Evolutionary conservation across 345 rosid species (phyloP).

Genomic region (Crucihimalaya himalaica): DNA sequence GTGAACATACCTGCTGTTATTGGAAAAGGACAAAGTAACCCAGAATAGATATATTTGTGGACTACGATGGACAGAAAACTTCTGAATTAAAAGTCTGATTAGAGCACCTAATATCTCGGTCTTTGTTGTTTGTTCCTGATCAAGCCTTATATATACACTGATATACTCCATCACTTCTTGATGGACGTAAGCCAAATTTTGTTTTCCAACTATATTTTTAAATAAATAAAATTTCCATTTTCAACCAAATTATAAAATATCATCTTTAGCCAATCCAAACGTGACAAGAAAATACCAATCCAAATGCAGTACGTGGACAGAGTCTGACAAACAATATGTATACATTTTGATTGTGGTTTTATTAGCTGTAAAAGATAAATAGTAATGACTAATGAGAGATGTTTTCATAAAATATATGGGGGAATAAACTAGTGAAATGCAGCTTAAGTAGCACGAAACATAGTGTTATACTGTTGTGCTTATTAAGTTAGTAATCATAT

Average conservation of each 20-base stretch:
- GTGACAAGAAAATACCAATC: not conserved
- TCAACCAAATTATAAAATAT: conserved; percentile 12
- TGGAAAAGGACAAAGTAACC: conserved; percentile 10
- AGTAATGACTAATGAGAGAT: not conserved
- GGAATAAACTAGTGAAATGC: conserved; percentile 11
- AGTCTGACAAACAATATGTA: not conserved
- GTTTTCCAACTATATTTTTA: not conserved
- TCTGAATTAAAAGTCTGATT: not conserved
- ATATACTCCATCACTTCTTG: conserved; percentile 24
- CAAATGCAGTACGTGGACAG: conserved; percentile 5
- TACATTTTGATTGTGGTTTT: not conserved
- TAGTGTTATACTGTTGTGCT: not conserved
- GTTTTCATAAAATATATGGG: not conserved
- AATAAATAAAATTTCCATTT: not conserved
- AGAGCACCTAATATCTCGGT: conserved; percentile 27
- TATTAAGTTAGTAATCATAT: not conserved
- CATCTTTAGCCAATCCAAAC: not conserved
- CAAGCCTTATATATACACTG: conserved; percentile 1
- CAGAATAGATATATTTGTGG: conserved; percentile 22
- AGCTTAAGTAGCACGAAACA: conserved; percentile 13
- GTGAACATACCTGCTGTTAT: conserved; percentile 20
- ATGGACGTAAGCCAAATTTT: conserved; percentile 37
- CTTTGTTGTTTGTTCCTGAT: conserved; percentile 25
- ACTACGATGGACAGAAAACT: not conserved
- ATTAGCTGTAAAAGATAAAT: not conserved